Conservation (phyloP, 257 asterid species). For the Nicotiana undulata region DNA sequence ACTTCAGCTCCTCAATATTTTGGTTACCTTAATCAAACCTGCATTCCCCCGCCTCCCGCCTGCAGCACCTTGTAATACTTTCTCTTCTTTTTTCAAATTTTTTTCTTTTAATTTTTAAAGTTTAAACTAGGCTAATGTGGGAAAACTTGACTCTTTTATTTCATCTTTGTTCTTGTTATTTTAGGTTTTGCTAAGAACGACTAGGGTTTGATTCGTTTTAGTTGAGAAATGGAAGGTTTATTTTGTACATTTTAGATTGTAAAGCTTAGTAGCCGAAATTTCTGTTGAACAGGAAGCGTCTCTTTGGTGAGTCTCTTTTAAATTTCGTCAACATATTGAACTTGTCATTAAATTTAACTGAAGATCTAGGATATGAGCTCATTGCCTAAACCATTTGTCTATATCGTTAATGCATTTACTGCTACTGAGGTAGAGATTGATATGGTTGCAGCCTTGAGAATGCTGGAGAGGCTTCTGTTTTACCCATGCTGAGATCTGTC, state of each 20-base stretch:
- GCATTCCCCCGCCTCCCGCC: background rate
- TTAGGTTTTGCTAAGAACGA: background rate
- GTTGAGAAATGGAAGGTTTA: background rate
- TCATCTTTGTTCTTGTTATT: background rate
- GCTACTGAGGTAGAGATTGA: constrained; percentile 1
- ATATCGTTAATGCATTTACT: background rate
- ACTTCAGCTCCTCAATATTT: background rate
- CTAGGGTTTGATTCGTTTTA: background rate
- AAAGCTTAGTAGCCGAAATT: background rate
- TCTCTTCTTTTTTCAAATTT: no score
- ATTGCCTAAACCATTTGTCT: background rate
- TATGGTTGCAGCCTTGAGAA: constrained; percentile 64
- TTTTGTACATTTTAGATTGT: background rate
- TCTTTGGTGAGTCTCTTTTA: background rate
- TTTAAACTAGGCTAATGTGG: background rate
- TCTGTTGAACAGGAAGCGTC: background rate
- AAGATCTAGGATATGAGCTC: background rate
- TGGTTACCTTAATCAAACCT: background rate
- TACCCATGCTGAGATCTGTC: constrained; percentile 80
- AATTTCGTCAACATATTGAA: background rate
- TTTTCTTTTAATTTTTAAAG: background rate
- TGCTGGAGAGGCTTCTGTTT: constrained; percentile 78
- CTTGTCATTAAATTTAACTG: background rate
- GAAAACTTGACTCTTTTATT: background rate
- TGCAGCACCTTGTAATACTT: background rate